These are phyloP conservation scores for Xylaria castorea DNA, from an alignment of 495 filamentous ascomycete species.

Conservation along the genomic window DNA sequence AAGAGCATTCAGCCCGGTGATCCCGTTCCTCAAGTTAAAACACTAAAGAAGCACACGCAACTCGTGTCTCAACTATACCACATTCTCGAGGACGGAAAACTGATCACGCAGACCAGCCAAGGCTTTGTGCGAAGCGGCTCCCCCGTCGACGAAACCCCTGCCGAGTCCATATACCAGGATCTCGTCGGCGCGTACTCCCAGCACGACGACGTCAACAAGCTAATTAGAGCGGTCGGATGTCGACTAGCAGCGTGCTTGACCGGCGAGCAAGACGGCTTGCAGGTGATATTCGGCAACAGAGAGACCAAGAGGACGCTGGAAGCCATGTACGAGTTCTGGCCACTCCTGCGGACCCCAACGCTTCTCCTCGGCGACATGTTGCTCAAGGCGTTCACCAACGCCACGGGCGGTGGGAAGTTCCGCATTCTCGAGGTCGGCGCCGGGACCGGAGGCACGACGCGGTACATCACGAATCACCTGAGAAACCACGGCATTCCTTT, in stretches of 20 bases:
- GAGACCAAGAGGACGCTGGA: constrained; percentile 37
- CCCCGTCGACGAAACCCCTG: not conserved
- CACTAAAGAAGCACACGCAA: constrained; percentile 34
- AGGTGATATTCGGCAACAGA: constrained; percentile 44
- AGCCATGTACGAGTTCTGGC: constrained; percentile 41
- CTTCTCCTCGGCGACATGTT: constrained; percentile 38
- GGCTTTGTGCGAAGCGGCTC: not conserved
- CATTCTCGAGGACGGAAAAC: constrained; percentile 39
- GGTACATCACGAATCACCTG: constrained; percentile 27
- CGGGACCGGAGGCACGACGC: constrained; percentile 29
- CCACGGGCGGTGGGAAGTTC: constrained; percentile 32
- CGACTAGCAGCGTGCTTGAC: constrained; percentile 43
- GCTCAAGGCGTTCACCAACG: constrained; percentile 17
- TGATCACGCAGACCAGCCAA: not conserved
- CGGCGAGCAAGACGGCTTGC: constrained; percentile 42
- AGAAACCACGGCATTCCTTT: constrained; percentile 33
- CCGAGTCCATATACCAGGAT: constrained; percentile 18
- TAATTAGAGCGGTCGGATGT: constrained; percentile 41
- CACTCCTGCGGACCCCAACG: constrained; percentile 40
- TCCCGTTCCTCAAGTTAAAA: constrained; percentile 32
- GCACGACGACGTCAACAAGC: constrained; percentile 40
- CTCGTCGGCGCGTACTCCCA: constrained; percentile 26
- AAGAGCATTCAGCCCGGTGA: constrained; percentile 35
- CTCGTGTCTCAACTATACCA: constrained; percentile 42
- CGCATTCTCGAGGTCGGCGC: constrained; percentile 47